phyloP scores from a whole-genome alignment of 2,329 filamentous ascomycete species.

The Fusarium odoratissimum region DNA sequence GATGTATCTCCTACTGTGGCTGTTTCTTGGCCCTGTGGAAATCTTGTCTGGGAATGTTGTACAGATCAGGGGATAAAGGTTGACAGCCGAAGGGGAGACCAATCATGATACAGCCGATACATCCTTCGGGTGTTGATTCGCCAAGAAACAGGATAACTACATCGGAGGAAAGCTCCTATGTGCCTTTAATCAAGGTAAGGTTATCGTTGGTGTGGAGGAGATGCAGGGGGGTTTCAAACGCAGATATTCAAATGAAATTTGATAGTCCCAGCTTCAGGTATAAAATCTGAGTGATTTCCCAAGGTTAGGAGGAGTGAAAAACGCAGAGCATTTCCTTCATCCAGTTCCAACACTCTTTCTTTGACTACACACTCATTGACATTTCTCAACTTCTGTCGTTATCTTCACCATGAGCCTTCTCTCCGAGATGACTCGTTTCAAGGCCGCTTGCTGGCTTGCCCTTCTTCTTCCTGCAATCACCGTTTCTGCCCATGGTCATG shows the following conservation, averaged over 20 bases:
- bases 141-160: background rate
- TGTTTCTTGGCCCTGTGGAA: slow-evolving; percentile 25
- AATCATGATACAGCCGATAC: slow-evolving; percentile 37
- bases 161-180: slow-evolving; percentile 4
- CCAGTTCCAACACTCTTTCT: slow-evolving; percentile 3
- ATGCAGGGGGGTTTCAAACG: background rate
- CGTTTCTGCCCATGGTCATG: slow-evolving; percentile 55
- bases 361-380: slow-evolving; percentile 21
- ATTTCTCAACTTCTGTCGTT: background rate
- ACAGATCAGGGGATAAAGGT: slow-evolving; percentile 22
- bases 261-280: background rate
- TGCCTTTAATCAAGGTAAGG: slow-evolving; percentile 16
- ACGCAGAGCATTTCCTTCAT: background rate
- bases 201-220: slow-evolving; percentile 28
- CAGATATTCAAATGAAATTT: background rate
- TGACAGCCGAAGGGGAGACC: slow-evolving; percentile 28
- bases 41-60: slow-evolving; percentile 22
- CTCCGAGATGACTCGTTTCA: slow-evolving; percentile 13
- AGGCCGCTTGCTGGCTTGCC: slow-evolving; percentile 14
- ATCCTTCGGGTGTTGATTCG: slow-evolving; percentile 29
- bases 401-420: slow-evolving; percentile 14
- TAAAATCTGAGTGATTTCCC: slow-evolving; percentile 22
- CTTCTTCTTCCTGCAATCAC: slow-evolving; percentile 15
- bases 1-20: slow-evolving; percentile 1
- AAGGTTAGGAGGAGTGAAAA: background rate